Evolutionary conservation across 192 early-diverging fungal species (phyloP).

Genomic region (Coemansia sp.): DNA sequence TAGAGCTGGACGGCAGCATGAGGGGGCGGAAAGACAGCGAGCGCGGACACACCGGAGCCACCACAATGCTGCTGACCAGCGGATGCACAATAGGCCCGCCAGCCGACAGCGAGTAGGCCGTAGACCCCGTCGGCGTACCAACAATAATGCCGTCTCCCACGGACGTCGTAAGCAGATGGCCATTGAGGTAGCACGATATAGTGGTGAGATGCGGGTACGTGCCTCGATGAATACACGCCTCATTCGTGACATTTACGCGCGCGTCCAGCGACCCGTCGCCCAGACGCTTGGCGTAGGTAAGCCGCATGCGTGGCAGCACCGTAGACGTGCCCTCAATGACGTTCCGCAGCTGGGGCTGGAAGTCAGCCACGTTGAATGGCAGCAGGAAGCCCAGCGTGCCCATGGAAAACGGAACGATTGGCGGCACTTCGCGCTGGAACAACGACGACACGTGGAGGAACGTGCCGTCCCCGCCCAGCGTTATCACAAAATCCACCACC

Average conservation of each 20-base stretch:
- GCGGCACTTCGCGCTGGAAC: slow-evolving; percentile 76
- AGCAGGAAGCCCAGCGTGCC: slow-evolving; percentile 92
- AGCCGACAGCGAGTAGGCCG: slow-evolving; percentile 87
- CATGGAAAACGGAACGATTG: slow-evolving; percentile 92
- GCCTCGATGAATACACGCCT: slow-evolving; percentile 86
- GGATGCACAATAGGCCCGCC: slow-evolving; percentile 86
- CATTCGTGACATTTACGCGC: slow-evolving; percentile 78
- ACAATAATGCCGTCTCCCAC: slow-evolving; percentile 73
- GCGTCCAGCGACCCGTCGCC: slow-evolving; percentile 58
- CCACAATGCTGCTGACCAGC: slow-evolving; percentile 68
- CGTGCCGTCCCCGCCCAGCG: slow-evolving; percentile 93
- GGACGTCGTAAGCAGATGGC: slow-evolving; percentile 80
- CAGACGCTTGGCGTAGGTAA: slow-evolving; percentile 67
- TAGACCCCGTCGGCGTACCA: slow-evolving; percentile 89
- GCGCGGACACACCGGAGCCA: slow-evolving; percentile 84
- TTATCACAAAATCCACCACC: slow-evolving; percentile 83
- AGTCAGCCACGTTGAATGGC: slow-evolving; percentile 77
- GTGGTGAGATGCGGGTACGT: slow-evolving; percentile 80
- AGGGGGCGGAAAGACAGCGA: slow-evolving; percentile 85
- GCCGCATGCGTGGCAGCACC: slow-evolving; percentile 78
- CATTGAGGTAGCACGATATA: slow-evolving; percentile 81
- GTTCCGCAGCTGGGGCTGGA: slow-evolving; percentile 59
- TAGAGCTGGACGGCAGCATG: slow-evolving; percentile 71
- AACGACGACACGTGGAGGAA: slow-evolving; percentile 85
- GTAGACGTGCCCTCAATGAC: slow-evolving; percentile 69